These are phyloP conservation scores for Bryoglossum gracile DNA, from an alignment of 495 filamentous ascomycete genomes.

Conservation along the genomic window DNA sequence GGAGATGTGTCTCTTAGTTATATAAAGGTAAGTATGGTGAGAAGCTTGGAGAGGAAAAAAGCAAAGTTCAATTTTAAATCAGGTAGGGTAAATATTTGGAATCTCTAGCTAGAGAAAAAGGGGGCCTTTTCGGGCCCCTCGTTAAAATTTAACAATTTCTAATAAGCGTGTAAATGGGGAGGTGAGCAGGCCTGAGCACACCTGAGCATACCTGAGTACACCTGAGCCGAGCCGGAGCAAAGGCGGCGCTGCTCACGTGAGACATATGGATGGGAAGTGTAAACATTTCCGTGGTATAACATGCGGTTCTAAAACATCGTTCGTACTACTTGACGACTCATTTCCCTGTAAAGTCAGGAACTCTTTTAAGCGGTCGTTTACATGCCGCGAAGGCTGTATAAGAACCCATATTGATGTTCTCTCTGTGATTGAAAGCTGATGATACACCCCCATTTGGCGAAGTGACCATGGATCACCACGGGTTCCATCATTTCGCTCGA, in stretches of 20 bases:
- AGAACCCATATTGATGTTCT: too few species aligned
- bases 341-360: too few species aligned
- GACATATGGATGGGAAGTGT: constrained; percentile 2
- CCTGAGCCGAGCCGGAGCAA: constrained; percentile 5
- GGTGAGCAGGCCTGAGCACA: neutral
- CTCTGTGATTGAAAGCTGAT: too few species aligned
- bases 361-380: too few species aligned
- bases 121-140: neutral
- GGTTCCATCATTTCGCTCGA: neutral
- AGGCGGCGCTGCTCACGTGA: constrained; percentile 10
- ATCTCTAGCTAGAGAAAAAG: neutral
- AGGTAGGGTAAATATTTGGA: neutral
- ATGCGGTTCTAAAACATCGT: too few species aligned
- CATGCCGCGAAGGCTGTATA: too few species aligned
- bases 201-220: neutral
- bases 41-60: neutral
- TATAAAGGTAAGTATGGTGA: neutral
- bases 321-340: too few species aligned
- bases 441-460: neutral
- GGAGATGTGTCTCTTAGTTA: neutral
- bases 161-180: neutral
- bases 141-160: neutral
- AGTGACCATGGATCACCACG: neutral
- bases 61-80: neutral
- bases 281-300: constrained; percentile 11